phyloP scores from a whole-genome alignment of 495 filamentous ascomycete genomes.

The Penicillium flavigenum region DNA sequence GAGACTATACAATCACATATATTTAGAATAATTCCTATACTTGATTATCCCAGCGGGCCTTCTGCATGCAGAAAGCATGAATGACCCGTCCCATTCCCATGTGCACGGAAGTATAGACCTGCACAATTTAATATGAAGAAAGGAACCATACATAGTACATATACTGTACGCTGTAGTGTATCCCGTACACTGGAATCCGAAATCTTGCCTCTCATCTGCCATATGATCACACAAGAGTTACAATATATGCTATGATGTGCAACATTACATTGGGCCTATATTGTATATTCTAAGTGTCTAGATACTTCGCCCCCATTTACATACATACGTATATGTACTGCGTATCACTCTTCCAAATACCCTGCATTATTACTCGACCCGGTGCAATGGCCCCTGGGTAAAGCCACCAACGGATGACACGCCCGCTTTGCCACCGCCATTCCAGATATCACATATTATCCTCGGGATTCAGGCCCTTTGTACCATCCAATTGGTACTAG shows the following conservation, averaged over 20 bases:
- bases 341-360: neutral
- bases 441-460: neutral
- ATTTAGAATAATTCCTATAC: neutral
- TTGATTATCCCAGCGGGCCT: neutral
- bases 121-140: neutral
- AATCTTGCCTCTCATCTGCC: neutral
- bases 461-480: neutral
- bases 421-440: neutral
- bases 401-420: neutral
- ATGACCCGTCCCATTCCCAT: constrained; percentile 2
- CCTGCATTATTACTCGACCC: constrained; percentile 1
- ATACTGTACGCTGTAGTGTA: neutral
- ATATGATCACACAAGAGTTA: neutral
- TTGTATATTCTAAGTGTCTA: neutral
- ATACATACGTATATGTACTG: neutral
- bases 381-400: constrained; percentile 2
- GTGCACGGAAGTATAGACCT: neutral
- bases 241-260: neutral
- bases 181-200: neutral
- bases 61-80: constrained; percentile 1
- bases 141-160: neutral
- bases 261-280: neutral
- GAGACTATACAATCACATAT: neutral
- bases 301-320: no score
- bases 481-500: neutral